Evolutionary conservation across 495 filamentous ascomycete species (phyloP).

Genomic region (Xylaria castorea): DNA sequence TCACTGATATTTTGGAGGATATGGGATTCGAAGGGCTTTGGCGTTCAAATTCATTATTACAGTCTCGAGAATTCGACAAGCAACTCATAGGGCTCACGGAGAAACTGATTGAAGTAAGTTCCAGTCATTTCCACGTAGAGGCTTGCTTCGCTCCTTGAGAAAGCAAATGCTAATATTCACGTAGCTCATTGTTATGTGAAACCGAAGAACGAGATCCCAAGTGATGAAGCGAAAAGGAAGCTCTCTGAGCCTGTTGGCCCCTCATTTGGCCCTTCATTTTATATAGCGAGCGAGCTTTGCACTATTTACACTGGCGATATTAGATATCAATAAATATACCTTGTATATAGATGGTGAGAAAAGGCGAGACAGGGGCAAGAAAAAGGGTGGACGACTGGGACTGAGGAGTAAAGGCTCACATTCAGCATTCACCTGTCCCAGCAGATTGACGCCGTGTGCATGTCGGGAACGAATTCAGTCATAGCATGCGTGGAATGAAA

Average conservation of each 20-base stretch:
- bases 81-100: constrained; percentile 60
- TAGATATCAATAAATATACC: background rate
- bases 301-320: background rate
- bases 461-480: background rate
- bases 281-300: constrained; percentile 20
- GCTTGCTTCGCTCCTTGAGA: background rate
- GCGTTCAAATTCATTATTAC: constrained; percentile 55
- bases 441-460: background rate
- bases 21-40: constrained; percentile 65
- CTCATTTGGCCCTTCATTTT: background rate
- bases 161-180: constrained; percentile 15
- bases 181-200: constrained; percentile 29
- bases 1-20: constrained; percentile 57
- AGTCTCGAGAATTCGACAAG: constrained; percentile 54
- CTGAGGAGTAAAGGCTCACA: no score
- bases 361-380: background rate
- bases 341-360: constrained; percentile 4
- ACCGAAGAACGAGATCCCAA: background rate
- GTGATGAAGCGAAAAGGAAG: background rate
- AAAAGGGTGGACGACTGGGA: background rate
- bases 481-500: background rate
- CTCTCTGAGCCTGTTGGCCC: background rate
- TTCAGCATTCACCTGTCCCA: background rate
- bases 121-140: background rate
- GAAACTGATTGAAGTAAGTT: constrained; percentile 63